Evolutionary conservation across 139 green algal species (phyloP), one percentile per base, ranked within the genome.

Genomic region (Micractinium sp.): DNA sequence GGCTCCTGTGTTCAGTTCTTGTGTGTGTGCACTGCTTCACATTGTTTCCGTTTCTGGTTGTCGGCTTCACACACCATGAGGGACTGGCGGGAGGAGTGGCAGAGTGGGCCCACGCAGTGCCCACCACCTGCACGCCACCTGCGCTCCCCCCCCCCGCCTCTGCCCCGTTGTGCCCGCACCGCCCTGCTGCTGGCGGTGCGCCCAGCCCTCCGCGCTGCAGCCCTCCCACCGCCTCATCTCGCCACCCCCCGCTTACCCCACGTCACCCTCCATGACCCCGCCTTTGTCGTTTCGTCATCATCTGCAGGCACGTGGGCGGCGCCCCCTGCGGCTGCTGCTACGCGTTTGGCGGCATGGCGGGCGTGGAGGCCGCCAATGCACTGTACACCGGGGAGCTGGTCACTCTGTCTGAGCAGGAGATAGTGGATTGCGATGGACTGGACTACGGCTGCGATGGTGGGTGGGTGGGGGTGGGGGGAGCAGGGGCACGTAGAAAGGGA

Each of bases 241-340:
- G 66, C 66, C 14, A n/a, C n/a, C 66, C 23, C 66, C 66, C 14
- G 23, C 66, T 73, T 73, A 12, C 66, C 66, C 25, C 23, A 3
- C 25, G 7, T 19, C 66, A 73, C 25, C 15, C 23, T 73, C 66
- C 66, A n/a, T n/a, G n/a, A n/a, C n/a, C n/a, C n/a, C n/a, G n/a
- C n/a, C 25, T 73, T 2, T 73, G 66, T 29, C 15, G 66, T 73
- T 5, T 73, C 66, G 14, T 73, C 15, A 9, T 3, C 33, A 0
- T 39, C 39, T 63, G 81, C 81, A 86, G 82, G 82, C 87, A 90
- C 80, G 47, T 82, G 39, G 66, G 79, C 87, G 69, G 69, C 67
- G 66, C 67, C 3, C 47, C 63, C 47, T 90, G 87, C 87, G 87
- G 85, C 75, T 89, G 85, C 85, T 91, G 88, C 88, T 88, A 85